Evolutionary conservation across 805 yeast species (phyloP).

Genomic region (Suhomyces vadensis): DNA sequence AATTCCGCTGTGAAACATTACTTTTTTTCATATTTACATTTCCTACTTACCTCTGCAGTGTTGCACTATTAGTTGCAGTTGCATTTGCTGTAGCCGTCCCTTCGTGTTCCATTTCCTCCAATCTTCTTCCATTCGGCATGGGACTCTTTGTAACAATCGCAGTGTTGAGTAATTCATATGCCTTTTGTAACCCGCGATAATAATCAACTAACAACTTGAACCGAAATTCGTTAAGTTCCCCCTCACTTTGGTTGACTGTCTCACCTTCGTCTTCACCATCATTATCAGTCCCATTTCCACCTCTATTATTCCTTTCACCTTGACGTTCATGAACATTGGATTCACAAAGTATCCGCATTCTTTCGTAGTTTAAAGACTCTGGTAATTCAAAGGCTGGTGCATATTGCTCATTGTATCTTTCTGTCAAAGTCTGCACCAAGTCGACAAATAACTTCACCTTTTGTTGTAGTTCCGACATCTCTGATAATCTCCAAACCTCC

Average conservation of each 20-base stretch:
- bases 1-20: no score
- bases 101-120: not conserved
- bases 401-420: conserved; percentile 10
- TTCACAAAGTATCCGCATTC: conserved; percentile 1
- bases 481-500: conserved; percentile 19
- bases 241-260: not conserved
- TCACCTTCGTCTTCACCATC: not conserved
- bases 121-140: conserved; percentile 1
- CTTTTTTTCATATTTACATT: not conserved
- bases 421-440: conserved; percentile 11
- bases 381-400: conserved; percentile 10
- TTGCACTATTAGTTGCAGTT: not conserved
- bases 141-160: conserved; percentile 9
- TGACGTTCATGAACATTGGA: not conserved
- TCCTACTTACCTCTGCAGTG: not conserved
- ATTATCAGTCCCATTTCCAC: not conserved
- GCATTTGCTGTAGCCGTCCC: no score
- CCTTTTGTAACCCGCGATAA: conserved; percentile 8
- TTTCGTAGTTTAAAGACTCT: not conserved
- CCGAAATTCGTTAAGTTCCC: conserved; percentile 1
- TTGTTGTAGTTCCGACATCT: conserved; percentile 17
- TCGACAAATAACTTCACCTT: conserved; percentile 9
- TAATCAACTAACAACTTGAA: conserved; percentile 11
- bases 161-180: conserved; percentile 8
- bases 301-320: no score